Evolutionary conservation across 148 eudicot genomes (phyloP), one percentile per base, ranked within the genome.

Genomic region (Amaranthus hypochondriacus): DNA sequence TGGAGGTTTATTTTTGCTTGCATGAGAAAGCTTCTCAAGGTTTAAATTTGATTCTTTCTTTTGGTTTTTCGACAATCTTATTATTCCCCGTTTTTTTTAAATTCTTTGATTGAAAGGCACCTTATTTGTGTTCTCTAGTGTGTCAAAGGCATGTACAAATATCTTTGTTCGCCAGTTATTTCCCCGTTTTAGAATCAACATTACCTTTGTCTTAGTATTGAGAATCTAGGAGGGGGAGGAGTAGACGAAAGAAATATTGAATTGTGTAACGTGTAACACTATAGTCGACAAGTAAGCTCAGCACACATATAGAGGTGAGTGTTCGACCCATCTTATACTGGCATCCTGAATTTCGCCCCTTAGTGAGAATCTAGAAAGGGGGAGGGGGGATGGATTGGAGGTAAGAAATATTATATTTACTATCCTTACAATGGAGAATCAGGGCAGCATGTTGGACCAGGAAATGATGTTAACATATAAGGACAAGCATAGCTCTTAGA

Each of bases 401-500:
- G 11, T 44, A 55, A 56, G 49, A 66, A 39, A 28, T 71, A 51
- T 54, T 56, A 49, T 2, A 74, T 12, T 48, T 15, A 48, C 7
- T 11, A 66, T 4, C 18, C 56, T 60, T 64, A 21, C 50, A 44
- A 48, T 28, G 44, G 61, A 75, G 80, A 73, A 81, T 74, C 62
- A 48, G 66, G 63, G 66, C 78, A 77, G 43, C 66, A 70, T 73
- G 73, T 42, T 74, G 68, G 69, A 58, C 15, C 61, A 77, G 56
- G 69, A 69, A 72, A 73, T 70, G 81, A 83, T 76, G 73, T 73
- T 77, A 76, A 76, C 67, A 42, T 68, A 70, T 76, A 70, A 28
- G 75, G 78, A 50, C 66, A 48, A 73, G 66, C 72, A 72, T 52
- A 58, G 83, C 74, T 66, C 53, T 62, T 66, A 46, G 66, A 67